Conservation (phyloP, 257 asterid species). For the Coffea eugenioides region DNA sequence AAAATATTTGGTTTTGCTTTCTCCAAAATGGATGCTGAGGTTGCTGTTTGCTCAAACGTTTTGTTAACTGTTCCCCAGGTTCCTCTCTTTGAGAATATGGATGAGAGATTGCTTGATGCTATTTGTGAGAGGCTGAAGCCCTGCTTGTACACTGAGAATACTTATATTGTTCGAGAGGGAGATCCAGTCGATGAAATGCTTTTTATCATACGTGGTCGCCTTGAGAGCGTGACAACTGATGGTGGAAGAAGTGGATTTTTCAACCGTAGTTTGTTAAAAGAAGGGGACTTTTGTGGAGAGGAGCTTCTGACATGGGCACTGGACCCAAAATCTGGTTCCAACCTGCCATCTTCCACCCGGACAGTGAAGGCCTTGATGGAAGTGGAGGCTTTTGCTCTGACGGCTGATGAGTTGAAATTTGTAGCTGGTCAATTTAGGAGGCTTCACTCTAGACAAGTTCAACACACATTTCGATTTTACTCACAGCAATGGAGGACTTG, state of each 20-base stretch:
- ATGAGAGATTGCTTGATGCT: conserved; percentile 93
- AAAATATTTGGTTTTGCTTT: not conserved
- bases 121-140: conserved; percentile 94
- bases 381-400: conserved; percentile 88
- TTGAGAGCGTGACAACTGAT: conserved; percentile 96
- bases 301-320: conserved; percentile 99
- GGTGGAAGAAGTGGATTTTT: conserved; percentile 98
- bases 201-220: conserved; percentile 94
- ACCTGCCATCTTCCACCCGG: conserved; percentile 91
- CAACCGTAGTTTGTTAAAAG: conserved; percentile 81
- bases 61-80: conserved; percentile 49
- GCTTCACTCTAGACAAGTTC: conserved; percentile 97
- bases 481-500: conserved; percentile 99
- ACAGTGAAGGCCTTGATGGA: conserved; percentile 82
- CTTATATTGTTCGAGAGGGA: conserved; percentile 95
- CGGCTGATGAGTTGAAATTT: conserved; percentile 87
- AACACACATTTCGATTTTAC: conserved; percentile 97
- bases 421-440: conserved; percentile 95
- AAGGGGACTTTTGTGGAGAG: conserved; percentile 95
- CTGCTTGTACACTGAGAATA: conserved; percentile 72
- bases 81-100: conserved; percentile 94
- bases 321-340: conserved; percentile 85
- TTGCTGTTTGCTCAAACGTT: not conserved
- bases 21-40: not conserved
- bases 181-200: conserved; percentile 99